Conservation (phyloP, 2,329 filamentous ascomycete genomes). For the Periconia digitata region DNA sequence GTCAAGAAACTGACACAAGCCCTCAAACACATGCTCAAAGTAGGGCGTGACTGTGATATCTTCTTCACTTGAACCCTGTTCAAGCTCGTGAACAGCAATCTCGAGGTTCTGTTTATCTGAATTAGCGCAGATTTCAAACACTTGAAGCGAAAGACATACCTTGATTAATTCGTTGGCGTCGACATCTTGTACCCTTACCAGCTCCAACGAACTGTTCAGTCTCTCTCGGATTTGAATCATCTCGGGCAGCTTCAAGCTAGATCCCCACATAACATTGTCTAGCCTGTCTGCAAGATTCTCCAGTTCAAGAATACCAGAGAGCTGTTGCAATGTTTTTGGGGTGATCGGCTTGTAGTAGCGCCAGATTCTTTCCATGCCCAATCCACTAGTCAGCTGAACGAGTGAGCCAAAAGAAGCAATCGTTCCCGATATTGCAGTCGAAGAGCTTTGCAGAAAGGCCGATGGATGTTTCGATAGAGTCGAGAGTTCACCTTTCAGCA, state of each 20-base stretch:
- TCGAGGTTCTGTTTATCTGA: constrained; percentile 20
- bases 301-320: constrained; percentile 45
- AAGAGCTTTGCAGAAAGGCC: constrained; percentile 28
- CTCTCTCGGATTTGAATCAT: constrained; percentile 40
- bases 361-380: constrained; percentile 83
- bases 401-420: constrained; percentile 61
- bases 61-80: constrained; percentile 31
- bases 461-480: constrained; percentile 4
- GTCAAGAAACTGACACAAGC: constrained; percentile 41
- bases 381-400: constrained; percentile 72
- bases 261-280: constrained; percentile 45
- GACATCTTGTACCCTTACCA: constrained; percentile 31
- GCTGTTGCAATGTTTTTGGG: constrained; percentile 41
- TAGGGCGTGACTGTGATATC: constrained; percentile 30
- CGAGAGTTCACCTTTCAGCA: constrained; percentile 26
- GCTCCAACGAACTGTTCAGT: constrained; percentile 34
- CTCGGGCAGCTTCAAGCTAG: constrained; percentile 31
- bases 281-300: constrained; percentile 51
- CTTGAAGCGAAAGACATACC: constrained; percentile 51
- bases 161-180: constrained; percentile 32
- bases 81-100: constrained; percentile 32
- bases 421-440: constrained; percentile 26
- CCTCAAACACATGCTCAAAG: constrained; percentile 42
- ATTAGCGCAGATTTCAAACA: neutral
- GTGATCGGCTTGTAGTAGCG: constrained; percentile 65